Percentiles rank a stretch among this genome's conserved stretches.
Conservation (phyloP, 2,329 filamentous ascomycete species). For the Fonsecaea monophora region DNA sequence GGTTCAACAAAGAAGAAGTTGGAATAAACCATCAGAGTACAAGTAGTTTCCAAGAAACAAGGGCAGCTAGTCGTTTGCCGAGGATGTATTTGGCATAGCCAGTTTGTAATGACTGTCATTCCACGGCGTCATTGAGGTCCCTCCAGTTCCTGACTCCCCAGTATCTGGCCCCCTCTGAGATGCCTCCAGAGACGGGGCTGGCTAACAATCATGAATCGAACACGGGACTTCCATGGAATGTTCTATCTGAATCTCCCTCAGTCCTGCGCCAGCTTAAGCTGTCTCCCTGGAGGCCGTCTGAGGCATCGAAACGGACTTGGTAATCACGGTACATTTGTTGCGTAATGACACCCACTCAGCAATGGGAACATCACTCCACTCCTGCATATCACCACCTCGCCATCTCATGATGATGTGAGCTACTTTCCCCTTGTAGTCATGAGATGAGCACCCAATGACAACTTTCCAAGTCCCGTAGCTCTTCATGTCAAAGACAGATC, state of each 20-base stretch:
- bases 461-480: neutral
- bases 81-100: neutral
- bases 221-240: neutral
- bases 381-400: neutral
- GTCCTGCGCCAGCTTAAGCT: neutral
- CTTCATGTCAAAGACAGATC: neutral
- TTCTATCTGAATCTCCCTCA: neutral
- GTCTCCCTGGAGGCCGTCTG: neutral
- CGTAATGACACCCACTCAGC: slow-evolving; percentile 20
- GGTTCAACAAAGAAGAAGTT: slow-evolving; percentile 2
- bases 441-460: slow-evolving; percentile 8
- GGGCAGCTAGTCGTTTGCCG: slow-evolving; percentile 4
- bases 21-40: neutral
- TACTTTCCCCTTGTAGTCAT: slow-evolving; percentile 21
- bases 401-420: slow-evolving; percentile 20
- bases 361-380: slow-evolving; percentile 17
- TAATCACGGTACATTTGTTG: slow-evolving; percentile 9
- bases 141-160: neutral
- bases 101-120: slow-evolving; percentile 16
- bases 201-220: neutral
- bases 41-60: neutral
- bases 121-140: neutral
- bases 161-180: neutral
- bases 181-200: neutral
- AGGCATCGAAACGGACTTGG: neutral